Evolutionary conservation across 2,329 filamentous ascomycete species (phyloP), one percentile per base, ranked within the genome.

Genomic region (Verticillium tricorpus): DNA sequence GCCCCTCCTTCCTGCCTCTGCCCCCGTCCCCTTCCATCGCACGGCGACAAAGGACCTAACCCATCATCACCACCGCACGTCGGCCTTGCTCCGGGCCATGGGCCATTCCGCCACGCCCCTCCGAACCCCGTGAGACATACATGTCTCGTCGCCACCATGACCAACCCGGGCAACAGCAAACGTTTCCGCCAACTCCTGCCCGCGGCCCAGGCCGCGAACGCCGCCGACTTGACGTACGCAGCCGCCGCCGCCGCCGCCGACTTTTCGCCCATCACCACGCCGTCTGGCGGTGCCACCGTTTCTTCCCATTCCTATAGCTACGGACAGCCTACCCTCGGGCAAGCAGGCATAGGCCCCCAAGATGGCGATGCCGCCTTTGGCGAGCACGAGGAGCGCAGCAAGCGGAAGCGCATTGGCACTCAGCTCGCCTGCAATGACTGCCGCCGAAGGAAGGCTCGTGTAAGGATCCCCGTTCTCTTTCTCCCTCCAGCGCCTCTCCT

Each of bases 401-500:
- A 69, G 50, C 63, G 63, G 40, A 69, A 67, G 31, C 67, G 69
- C 9, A 64, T 69, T 8, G 66, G 65, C 37, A 69, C 68, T n/a
- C 59, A 66, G 1, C 56, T 70, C 22, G 69, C 69, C 19, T 70
- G 69, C 60, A 68, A 70, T 57, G 39, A 59, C 9, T 70, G 69
- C 39, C 61, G 69, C 14, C 62, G 66, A 14, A 66, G 62, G 17
- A 70, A 70, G 56, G 66, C 66, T 32, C 64, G 69, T 19, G 68
- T 70, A 60, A 31, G 69, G 60, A 34, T 35, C 31, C 19, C 50
- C 40, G n/a, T 39, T 17, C 14, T n/a, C 14, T 35, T 25, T 37
- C 25, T 56, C 31, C n/a, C 31, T 4, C 15, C 57, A 2, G 15
- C 57, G 2, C 11, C 7, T 8, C 55, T 5, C 25, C 19, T 28